Evolutionary conservation across 805 yeast species (phyloP).

Genomic region (Teunomyces lycoperdinae): DNA sequence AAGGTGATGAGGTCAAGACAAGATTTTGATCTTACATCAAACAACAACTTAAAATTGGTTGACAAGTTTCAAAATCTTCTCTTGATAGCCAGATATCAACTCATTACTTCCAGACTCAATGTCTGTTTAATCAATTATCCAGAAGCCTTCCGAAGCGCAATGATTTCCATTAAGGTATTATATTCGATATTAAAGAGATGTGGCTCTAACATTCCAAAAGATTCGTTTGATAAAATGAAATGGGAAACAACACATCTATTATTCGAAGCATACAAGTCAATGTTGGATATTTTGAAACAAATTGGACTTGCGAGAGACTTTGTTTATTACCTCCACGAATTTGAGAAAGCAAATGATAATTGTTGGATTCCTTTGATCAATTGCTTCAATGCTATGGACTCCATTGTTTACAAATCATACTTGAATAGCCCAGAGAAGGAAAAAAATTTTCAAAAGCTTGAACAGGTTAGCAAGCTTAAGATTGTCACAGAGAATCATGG

Average conservation of each 20-base stretch:
- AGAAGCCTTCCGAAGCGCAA: constrained; percentile 39
- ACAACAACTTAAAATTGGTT: constrained; percentile 10
- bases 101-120: constrained; percentile 24
- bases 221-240: constrained; percentile 24
- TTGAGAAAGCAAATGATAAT: constrained; percentile 34
- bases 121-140: constrained; percentile 15
- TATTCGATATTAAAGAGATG: constrained; percentile 51
- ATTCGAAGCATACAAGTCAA: constrained; percentile 33
- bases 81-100: constrained; percentile 35
- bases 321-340: constrained; percentile 52
- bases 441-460: not conserved
- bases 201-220: constrained; percentile 14
- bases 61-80: constrained; percentile 25
- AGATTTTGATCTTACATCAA: constrained; percentile 23
- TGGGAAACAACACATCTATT: constrained; percentile 36
- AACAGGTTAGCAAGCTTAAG: not conserved
- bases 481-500: not conserved
- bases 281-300: constrained; percentile 40
- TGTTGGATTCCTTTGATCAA: constrained; percentile 22
- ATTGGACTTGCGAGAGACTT: constrained; percentile 61
- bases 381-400: constrained; percentile 13
- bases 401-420: constrained; percentile 4
- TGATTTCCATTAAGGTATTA: constrained; percentile 49
- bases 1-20: constrained; percentile 23
- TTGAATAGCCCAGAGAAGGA: not conserved